phyloP scores from a whole-genome alignment of 306 rosid species.

The Sphenostylis stenocarpa region DNA sequence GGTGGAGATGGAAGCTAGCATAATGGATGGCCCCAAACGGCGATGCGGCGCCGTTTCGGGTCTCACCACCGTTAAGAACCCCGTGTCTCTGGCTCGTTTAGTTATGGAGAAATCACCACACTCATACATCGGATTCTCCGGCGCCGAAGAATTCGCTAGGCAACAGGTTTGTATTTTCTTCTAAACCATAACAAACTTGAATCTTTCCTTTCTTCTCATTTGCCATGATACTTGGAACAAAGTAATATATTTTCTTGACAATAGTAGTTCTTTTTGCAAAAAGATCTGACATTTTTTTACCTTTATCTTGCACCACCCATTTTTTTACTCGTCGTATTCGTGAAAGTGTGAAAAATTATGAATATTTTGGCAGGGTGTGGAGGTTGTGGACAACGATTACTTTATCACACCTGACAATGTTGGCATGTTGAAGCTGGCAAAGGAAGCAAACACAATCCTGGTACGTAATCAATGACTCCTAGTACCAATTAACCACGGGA shows the following conservation, averaged over 20 bases:
- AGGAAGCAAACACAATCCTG: slow-evolving; percentile 85
- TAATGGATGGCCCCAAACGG: slow-evolving; percentile 85
- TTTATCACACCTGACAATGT: slow-evolving; percentile 86
- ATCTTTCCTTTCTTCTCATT: neutral
- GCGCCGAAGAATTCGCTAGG: slow-evolving; percentile 86
- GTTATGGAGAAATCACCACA: slow-evolving; percentile 98
- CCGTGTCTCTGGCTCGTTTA: slow-evolving; percentile 82
- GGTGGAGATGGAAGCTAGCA: slow-evolving; percentile 97
- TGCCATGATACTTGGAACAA: too few species aligned
- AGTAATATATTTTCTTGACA: too few species aligned
- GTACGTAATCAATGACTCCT: slow-evolving; percentile 30
- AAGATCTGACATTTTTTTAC: neutral
- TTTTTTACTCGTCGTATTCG: neutral
- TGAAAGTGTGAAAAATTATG: neutral
- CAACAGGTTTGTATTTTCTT: slow-evolving; percentile 56
- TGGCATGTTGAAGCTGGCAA: slow-evolving; percentile 84
- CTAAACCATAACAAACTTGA: neutral
- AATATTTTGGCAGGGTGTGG: slow-evolving; percentile 59
- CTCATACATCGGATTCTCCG: slow-evolving; percentile 85
- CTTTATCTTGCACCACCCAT: neutral
- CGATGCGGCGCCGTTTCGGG: slow-evolving; percentile 98
- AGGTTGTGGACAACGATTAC: slow-evolving; percentile 74
- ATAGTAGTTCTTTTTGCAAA: neutral
- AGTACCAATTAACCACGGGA: neutral
- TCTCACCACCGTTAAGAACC: slow-evolving; percentile 74